A percentile compares a stretch with the other conserved stretches of the same genome.
These are phyloP conservation scores for Nepenthes alata DNA, from an alignment of 179 eudicot genomes.

Conservation along the genomic window DNA sequence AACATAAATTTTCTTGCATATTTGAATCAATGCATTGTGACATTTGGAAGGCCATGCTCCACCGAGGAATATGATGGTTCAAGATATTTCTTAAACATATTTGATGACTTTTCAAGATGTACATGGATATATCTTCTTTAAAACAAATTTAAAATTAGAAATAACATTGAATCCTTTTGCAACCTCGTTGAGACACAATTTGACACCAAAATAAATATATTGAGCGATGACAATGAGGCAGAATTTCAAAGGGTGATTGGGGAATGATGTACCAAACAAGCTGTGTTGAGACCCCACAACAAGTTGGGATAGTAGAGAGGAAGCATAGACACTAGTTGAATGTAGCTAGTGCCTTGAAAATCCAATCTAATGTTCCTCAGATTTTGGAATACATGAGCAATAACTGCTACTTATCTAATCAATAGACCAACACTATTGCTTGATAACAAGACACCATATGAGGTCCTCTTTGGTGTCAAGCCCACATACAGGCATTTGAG, in stretches of 20 bases:
- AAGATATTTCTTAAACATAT: no score
- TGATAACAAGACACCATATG: no score
- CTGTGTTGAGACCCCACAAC: not conserved
- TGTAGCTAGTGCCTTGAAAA: not conserved
- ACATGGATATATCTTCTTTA: no score
- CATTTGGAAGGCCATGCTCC: no score
- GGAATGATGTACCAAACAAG: not conserved
- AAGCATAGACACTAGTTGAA: not conserved
- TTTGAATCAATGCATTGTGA: no score
- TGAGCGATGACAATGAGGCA: not conserved
- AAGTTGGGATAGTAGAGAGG: not conserved
- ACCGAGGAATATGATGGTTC: not conserved
- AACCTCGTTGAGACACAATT: no score
- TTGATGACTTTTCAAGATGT: not conserved
- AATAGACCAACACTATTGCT: not conserved
- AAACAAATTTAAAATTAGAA: not conserved
- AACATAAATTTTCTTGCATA: no score
- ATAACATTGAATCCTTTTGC: not conserved
- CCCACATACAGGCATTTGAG: no score
- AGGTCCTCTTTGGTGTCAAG: no score
- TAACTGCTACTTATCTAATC: not conserved
- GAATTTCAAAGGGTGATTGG: not conserved
- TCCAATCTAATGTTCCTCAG: not conserved
- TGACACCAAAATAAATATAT: not conserved
- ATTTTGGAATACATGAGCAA: not conserved